A percentile compares a stretch with the other conserved stretches of the same genome.
These are phyloP conservation scores for Wickerhamiella allomyrinae DNA, from an alignment of 805 yeast species.

Conservation along the genomic window DNA sequence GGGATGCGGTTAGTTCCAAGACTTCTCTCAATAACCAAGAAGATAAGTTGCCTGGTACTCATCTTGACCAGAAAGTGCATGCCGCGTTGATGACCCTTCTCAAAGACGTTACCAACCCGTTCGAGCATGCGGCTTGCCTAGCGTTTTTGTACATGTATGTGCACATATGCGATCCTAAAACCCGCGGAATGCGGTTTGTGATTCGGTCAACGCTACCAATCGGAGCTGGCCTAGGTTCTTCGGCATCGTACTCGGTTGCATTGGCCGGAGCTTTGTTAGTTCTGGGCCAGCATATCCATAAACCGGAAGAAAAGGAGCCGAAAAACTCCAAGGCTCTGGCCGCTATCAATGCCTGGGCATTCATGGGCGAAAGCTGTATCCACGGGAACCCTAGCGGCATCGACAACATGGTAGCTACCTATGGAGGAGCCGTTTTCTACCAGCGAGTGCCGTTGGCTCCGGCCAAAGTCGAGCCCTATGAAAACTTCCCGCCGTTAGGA, in stretches of 20 bases:
- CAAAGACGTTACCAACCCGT: slow-evolving; percentile 32
- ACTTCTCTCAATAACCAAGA: neutral
- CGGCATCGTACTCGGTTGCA: slow-evolving; percentile 81
- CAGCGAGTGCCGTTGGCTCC: slow-evolving; percentile 40
- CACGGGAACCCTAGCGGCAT: slow-evolving; percentile 97
- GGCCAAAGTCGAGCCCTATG: slow-evolving; percentile 50
- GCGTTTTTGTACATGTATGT: slow-evolving; percentile 71
- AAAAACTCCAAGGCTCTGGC: slow-evolving; percentile 18
- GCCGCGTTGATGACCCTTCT: slow-evolving; percentile 38
- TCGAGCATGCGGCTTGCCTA: slow-evolving; percentile 65
- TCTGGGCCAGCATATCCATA: slow-evolving; percentile 39
- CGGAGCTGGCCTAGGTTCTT: slow-evolving; percentile 94
- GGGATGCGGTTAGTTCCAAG: slow-evolving; percentile 28
- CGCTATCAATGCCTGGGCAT: slow-evolving; percentile 73
- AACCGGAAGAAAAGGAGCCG: slow-evolving; percentile 28
- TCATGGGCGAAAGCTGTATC: slow-evolving; percentile 85
- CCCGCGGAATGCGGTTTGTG: slow-evolving; percentile 42
- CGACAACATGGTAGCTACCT: slow-evolving; percentile 90
- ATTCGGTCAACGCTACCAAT: slow-evolving; percentile 79
- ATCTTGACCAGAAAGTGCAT: slow-evolving; percentile 32
- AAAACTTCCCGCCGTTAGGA: slow-evolving; percentile 58
- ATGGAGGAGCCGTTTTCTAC: slow-evolving; percentile 90
- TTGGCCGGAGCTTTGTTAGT: slow-evolving; percentile 54
- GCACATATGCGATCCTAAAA: slow-evolving; percentile 35
- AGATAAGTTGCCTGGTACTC: neutral